Evolutionary conservation across 2,329 filamentous ascomycete species (phyloP).

Genomic region (Aspergillus tamarii): DNA sequence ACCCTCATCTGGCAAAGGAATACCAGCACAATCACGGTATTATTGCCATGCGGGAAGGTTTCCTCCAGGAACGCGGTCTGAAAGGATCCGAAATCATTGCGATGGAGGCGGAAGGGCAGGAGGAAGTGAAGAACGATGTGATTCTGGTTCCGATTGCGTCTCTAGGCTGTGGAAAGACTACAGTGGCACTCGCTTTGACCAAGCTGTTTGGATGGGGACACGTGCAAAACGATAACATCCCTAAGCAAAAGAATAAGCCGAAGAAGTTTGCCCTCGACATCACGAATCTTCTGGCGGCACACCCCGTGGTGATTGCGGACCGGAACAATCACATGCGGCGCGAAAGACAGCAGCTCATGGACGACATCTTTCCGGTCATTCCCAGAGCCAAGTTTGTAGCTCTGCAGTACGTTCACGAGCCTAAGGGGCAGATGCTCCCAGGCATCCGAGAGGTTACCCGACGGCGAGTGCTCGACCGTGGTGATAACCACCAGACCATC

Average conservation of each 20-base stretch:
- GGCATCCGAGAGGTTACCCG: conserved; percentile 75
- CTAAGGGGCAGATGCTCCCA: conserved; percentile 62
- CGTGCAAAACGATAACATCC: conserved; percentile 95
- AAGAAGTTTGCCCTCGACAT: conserved; percentile 76
- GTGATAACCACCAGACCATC: conserved; percentile 98
- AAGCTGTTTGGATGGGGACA: conserved; percentile 91
- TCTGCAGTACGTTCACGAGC: conserved; percentile 83
- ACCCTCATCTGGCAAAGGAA: conserved; percentile 67
- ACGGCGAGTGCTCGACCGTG: conserved; percentile 77
- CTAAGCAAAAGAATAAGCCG: conserved; percentile 72
- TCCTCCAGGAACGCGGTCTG: conserved; percentile 78
- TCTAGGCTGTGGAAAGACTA: conserved; percentile 96
- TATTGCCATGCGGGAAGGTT: conserved; percentile 85
- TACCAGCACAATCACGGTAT: conserved; percentile 94
- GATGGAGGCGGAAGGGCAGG: conserved; percentile 56
- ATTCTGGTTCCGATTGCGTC: conserved; percentile 90
- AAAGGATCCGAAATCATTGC: conserved; percentile 91
- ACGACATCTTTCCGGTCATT: conserved; percentile 68
- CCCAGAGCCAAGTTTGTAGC: conserved; percentile 74
- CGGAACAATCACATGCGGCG: conserved; percentile 90
- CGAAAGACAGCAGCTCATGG: conserved; percentile 85
- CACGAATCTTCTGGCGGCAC: conserved; percentile 63
- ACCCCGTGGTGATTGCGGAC: conserved; percentile 82
- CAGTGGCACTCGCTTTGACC: conserved; percentile 76
- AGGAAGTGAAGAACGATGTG: conserved; percentile 65